Evolutionary conservation across 169 alveolate genomes (phyloP), one percentile per base, ranked within the genome.

Genomic region (Theileria annulata): DNA sequence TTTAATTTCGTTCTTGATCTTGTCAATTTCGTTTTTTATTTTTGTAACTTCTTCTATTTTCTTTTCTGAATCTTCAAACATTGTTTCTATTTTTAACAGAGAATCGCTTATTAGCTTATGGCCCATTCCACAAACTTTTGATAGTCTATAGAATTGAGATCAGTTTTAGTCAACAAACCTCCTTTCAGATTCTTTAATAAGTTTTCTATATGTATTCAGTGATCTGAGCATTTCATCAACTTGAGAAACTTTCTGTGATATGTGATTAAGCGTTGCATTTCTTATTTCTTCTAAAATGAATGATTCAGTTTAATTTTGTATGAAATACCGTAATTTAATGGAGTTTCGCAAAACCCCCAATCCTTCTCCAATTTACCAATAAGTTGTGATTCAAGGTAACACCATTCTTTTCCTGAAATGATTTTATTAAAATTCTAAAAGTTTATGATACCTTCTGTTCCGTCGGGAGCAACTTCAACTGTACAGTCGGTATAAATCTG

Each of bases 401-500:
- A 94, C 97, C 97, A 94, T 59, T 94, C 97, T 21, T 92, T 76
- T 5, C 95, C 95, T 87, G 80, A 60, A 9, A 60, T 35, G 6
- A 1, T 64, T 25, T 28, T 23, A 49, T 79, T 19, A 63, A 4
- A 25, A 28, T 33, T 4, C 3, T 42, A 12, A 71, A 13, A 27
- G 0, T 5, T 30, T 28, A 28, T n/a, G 80, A 5, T 35, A 83
- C 96, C 96, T 9, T 87, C 81, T 15, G 96, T 90, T 23, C 97
- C 97, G 71, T 94, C 97, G 0, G 97, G 97, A 19, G 97, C 92
- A n/a, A 88, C 87, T 33, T 95, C 94, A 30, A 66, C 86, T 23
- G 97, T 92, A 69, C 97, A 94, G 79, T 94, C 96, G 1, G 97
- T 94, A 86, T 92, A 94, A 2, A 94, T 93, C 59, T 94, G 97